Evolutionary conservation across 352 stramenopile species (phyloP).

Genomic region (Phytophthora boehmeriae): DNA sequence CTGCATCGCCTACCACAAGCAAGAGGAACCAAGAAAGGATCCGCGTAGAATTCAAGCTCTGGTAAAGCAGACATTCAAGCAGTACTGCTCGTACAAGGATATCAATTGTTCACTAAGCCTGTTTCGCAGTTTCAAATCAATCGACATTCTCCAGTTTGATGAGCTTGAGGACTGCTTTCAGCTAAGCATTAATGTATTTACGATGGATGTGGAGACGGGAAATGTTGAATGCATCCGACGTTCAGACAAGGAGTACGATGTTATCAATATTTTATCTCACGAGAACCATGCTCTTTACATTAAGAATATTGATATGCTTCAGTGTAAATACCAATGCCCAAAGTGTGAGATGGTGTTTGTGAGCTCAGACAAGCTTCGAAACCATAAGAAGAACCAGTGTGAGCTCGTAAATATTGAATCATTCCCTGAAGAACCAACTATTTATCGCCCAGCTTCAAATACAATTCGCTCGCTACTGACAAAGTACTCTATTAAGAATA

Average conservation of each 20-base stretch:
- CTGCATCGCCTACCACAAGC: neutral
- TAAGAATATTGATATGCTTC: too few species aligned
- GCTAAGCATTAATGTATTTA: neutral
- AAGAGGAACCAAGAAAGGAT: neutral
- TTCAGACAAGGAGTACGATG: neutral
- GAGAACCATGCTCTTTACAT: too few species aligned
- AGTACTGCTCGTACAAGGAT: conserved; percentile 1
- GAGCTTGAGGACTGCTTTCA: neutral
- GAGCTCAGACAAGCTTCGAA: neutral
- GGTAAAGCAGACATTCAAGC: neutral
- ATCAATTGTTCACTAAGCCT: neutral
- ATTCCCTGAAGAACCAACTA: neutral
- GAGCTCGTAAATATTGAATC: neutral
- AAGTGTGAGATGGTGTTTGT: neutral
- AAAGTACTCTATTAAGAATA: neutral
- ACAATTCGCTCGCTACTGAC: conserved; percentile 1
- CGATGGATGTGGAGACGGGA: neutral
- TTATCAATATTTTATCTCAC: neutral
- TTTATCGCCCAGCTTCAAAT: neutral
- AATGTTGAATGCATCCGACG: neutral
- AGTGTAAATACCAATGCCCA: neutral
- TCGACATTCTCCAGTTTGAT: neutral
- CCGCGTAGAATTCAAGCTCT: neutral
- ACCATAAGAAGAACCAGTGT: neutral
- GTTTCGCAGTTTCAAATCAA: neutral